phyloP scores from a whole-genome alignment of 106 monocot genomes.

The Xerophyta viscosa region DNA sequence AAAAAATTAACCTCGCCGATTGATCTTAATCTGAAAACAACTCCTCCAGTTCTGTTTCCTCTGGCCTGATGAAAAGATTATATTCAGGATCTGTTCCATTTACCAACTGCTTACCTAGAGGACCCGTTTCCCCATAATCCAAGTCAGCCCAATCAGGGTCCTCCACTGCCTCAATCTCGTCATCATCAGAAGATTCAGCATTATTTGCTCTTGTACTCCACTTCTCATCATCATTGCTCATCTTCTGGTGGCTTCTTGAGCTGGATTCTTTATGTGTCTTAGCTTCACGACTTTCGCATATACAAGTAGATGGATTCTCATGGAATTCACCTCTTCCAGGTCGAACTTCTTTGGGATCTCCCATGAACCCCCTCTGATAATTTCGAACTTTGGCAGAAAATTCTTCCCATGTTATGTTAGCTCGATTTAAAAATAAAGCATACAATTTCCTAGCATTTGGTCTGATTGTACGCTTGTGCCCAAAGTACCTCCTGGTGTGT shows the following conservation, averaged over 20 bases:
- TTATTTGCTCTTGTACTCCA: background rate
- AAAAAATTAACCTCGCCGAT: too few relatives aligned
- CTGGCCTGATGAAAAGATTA: slow-evolving; percentile 17
- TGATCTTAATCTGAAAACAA: slow-evolving; percentile 76
- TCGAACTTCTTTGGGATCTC: slow-evolving; percentile 85
- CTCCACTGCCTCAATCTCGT: slow-evolving; percentile 18
- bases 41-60: slow-evolving; percentile 61
- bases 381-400: slow-evolving; percentile 58
- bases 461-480: slow-evolving; percentile 87
- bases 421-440: slow-evolving; percentile 60
- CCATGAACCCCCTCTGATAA: slow-evolving; percentile 85
- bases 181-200: slow-evolving; percentile 4
- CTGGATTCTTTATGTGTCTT: background rate
- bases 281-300: slow-evolving; percentile 32
- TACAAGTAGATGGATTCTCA: slow-evolving; percentile 72
- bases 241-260: background rate
- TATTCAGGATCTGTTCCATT: slow-evolving; percentile 24
- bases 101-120: background rate
- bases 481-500: slow-evolving; percentile 68
- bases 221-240: slow-evolving; percentile 1
- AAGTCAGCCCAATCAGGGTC: slow-evolving; percentile 29
- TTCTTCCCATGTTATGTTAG: slow-evolving; percentile 75
- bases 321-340: slow-evolving; percentile 95
- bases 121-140: slow-evolving; percentile 44
- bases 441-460: slow-evolving; percentile 90